These are phyloP conservation scores for Eucalyptus coolabah DNA, from an alignment of 345 rosid genomes.

Conservation along the genomic window DNA sequence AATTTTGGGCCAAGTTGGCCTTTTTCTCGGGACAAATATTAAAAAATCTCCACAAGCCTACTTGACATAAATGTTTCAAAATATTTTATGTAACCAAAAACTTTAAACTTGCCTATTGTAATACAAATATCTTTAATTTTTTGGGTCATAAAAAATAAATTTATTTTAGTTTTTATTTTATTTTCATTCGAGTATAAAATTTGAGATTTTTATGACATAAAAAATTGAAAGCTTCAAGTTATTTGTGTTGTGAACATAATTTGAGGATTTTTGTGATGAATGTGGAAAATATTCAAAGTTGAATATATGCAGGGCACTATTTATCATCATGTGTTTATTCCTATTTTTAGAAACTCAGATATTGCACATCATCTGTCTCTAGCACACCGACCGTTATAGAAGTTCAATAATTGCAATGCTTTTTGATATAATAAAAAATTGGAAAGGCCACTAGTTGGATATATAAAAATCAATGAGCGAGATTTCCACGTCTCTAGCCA, in stretches of 20 bases:
- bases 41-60: background rate
- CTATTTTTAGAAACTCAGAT: background rate
- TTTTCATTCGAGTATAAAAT: too few relatives aligned
- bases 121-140: too few relatives aligned
- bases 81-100: too few relatives aligned
- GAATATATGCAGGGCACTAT: background rate
- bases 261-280: background rate
- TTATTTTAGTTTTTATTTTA: too few relatives aligned
- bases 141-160: too few relatives aligned
- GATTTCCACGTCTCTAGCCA: background rate
- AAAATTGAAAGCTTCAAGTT: background rate
- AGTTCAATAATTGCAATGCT: background rate
- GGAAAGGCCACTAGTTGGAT: background rate
- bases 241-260: background rate
- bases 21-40: background rate
- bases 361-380: background rate
- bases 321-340: background rate
- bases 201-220: too few relatives aligned
- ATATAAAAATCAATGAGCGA: background rate
- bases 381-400: background rate
- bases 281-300: background rate
- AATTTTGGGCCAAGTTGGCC: background rate
- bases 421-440: background rate
- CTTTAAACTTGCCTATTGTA: rapidly evolving
- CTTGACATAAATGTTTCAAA: background rate